Percentiles rank a stretch among this genome's conserved stretches.
These are phyloP conservation scores for Pilasporangium apinafurcum DNA, from an alignment of 352 stramenopile species.

Conservation along the genomic window DNA sequence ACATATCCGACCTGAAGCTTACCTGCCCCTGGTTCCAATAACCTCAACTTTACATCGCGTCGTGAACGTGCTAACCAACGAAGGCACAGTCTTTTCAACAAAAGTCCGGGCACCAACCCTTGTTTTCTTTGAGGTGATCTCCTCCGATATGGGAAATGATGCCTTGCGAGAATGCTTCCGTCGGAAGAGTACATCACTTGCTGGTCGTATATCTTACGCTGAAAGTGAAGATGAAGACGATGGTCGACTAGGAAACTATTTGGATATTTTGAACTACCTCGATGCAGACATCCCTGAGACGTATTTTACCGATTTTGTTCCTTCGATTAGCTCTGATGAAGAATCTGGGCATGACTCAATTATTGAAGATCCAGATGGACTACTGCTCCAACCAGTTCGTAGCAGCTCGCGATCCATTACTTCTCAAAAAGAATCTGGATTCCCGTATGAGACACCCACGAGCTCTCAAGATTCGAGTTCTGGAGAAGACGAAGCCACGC, in stretches of 20 bases:
- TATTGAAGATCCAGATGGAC: constrained; percentile 22
- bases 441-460: too few species aligned
- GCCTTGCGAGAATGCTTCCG: constrained; percentile 14
- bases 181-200: constrained; percentile 5
- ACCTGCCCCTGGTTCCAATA: constrained; percentile 29
- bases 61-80: constrained; percentile 40
- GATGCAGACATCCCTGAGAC: constrained; percentile 38
- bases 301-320: constrained; percentile 29
- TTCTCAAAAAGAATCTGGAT: constrained; percentile 18
- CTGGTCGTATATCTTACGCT: not conserved
- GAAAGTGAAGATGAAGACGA: not conserved
- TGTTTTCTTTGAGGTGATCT: constrained; percentile 58
- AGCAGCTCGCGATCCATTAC: constrained; percentile 4
- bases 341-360: constrained; percentile 16
- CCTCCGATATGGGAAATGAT: constrained; percentile 17
- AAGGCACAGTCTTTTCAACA: constrained; percentile 71
- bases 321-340: not conserved
- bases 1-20: constrained; percentile 39
- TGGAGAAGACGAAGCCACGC: constrained; percentile 14
- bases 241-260: constrained; percentile 9
- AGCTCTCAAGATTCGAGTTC: too few species aligned
- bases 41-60: constrained; percentile 24
- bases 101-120: constrained; percentile 57
- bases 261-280: constrained; percentile 49
- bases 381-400: constrained; percentile 20